Conservation (phyloP, 164 flowering plant species). For the Umbilicus rupestris region DNA sequence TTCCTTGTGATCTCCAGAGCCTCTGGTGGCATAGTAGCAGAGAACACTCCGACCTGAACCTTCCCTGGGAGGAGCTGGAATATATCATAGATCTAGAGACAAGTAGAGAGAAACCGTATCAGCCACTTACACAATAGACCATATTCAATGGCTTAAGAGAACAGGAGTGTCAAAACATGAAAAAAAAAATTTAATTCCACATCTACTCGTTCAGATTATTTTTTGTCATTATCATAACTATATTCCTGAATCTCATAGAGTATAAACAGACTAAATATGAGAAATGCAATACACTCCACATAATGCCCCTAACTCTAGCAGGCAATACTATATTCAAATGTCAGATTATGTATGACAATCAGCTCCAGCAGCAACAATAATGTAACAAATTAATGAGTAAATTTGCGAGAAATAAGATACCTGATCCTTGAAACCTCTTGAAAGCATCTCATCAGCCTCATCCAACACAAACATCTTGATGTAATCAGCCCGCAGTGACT, state of each 20-base stretch:
- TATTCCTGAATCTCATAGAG: too few relatives aligned
- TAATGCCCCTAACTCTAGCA: too few relatives aligned
- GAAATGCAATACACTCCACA: too few relatives aligned
- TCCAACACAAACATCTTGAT: conserved; percentile 53
- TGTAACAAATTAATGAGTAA: too few relatives aligned
- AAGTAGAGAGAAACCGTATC: not conserved
- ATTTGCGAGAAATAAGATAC: conserved; percentile 11
- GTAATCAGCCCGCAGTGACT: conserved; percentile 45
- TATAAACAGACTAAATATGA: too few relatives aligned
- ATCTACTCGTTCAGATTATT: not conserved
- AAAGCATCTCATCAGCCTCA: conserved; percentile 67
- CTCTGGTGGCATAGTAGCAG: conserved; percentile 70
- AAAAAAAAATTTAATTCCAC: not conserved
- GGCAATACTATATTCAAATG: too few relatives aligned
- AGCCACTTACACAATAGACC: not conserved
- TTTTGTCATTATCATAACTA: too few relatives aligned
- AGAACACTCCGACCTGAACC: conserved; percentile 61
- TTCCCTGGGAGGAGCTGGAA: conserved; percentile 52
- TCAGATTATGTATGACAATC: too few relatives aligned
- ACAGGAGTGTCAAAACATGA: too few relatives aligned
- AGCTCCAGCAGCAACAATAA: too few relatives aligned
- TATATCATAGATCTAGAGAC: conserved; percentile 48
- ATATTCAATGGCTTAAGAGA: too few relatives aligned
- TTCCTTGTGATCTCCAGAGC: conserved; percentile 62
- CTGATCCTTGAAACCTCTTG: conserved; percentile 65